A percentile compares a stretch with the other conserved stretches of the same genome.
These are phyloP conservation scores for Lyophyllum semitale DNA, from an alignment of 768 basidiomycete species.

Conservation along the genomic window DNA sequence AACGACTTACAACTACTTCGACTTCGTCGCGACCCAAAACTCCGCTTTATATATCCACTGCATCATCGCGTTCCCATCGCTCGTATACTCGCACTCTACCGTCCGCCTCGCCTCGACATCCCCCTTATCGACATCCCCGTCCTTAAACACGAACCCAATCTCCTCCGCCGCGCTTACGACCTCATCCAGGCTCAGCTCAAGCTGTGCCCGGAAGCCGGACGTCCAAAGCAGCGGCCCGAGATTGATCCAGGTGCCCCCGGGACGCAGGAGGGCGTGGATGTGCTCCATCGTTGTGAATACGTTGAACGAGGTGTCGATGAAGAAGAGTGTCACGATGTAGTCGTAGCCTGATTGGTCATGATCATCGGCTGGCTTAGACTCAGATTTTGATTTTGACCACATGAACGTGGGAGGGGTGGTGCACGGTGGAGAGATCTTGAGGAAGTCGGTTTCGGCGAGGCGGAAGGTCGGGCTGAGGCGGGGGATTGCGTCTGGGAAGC, in stretches of 20 bases:
- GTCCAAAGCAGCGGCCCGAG: slow-evolving; percentile 70
- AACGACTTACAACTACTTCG: slow-evolving; percentile 12
- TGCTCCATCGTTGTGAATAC: slow-evolving; percentile 55
- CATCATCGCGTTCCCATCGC: slow-evolving; percentile 67
- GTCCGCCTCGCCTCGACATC: slow-evolving; percentile 34
- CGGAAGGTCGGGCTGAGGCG: slow-evolving; percentile 42
- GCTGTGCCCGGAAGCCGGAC: slow-evolving; percentile 50
- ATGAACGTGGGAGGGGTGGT: slow-evolving; percentile 8
- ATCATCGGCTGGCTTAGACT: neutral
- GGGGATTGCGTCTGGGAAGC: slow-evolving; percentile 65
- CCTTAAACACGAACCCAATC: slow-evolving; percentile 53
- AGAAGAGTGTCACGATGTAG: slow-evolving; percentile 65
- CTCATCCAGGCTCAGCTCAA: slow-evolving; percentile 69
- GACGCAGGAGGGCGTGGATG: slow-evolving; percentile 55
- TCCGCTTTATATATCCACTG: slow-evolving; percentile 67
- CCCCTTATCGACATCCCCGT: slow-evolving; percentile 22
- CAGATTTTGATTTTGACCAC: slow-evolving; percentile 13
- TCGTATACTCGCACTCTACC: slow-evolving; percentile 68
- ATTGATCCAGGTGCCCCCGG: slow-evolving; percentile 73
- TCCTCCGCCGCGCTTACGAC: slow-evolving; percentile 50
- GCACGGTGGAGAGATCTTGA: slow-evolving; percentile 35
- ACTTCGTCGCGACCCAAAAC: slow-evolving; percentile 63
- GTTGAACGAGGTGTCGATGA: slow-evolving; percentile 64
- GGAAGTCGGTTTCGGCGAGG: slow-evolving; percentile 61
- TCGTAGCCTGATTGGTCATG: slow-evolving; percentile 44